Base-by-base conservation (phyloP, 2,329 filamentous ascomycete species). In the Ilyonectria robusta region DNA sequence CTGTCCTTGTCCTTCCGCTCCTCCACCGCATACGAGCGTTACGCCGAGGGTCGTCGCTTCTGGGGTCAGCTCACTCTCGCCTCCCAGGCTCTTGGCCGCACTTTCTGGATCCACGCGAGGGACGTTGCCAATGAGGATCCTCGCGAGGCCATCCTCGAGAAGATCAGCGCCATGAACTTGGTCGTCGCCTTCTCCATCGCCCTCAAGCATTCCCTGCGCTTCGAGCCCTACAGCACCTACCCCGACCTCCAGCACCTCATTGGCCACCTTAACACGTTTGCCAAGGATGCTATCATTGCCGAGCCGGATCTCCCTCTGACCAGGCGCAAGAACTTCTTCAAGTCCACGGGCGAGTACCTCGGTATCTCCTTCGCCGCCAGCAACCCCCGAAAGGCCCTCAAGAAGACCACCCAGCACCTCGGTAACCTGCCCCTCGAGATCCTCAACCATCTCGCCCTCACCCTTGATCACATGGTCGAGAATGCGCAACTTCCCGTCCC, bases 351-450 rank as follows among this genome's bases (percentile, higher is more conserved):
- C 51, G 90, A 93, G 76, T 93, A 92, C 70, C 86, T 97, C 0
- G 94, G 94, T 4, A 80, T 97, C 6, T 89, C 92, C 0, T 93
- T 95, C 75, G 92, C 93, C 6, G 86, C 89, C 65, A 92, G 90
- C 59, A 96, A 96, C 81, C 94, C 94, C 0, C 87, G 92, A 64
- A 94, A 94, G 82, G 81, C 88, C 51, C 85, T 96, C 80, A 96
- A 96, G 85, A 87, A 88, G 48, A 88, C 92, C 15, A 87, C 88
- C 69, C 88, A 87, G 72, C 93, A 93, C 1, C 85, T 95, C 13
- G 94, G 94, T 61, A 95, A 97, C 78, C 85, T 95, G n/a, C 94
- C 94, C 0, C 84, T 95, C 9, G 94, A 97, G 78, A 93, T 96
- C 59, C 84, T 96, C 33, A 92, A 87, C 76, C 91, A 95, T 77